Percentiles rank a stretch among this genome's conserved stretches.
Conservation (phyloP, 2,329 filamentous ascomycete genomes). For the Parascedosporium putredinis region DNA sequence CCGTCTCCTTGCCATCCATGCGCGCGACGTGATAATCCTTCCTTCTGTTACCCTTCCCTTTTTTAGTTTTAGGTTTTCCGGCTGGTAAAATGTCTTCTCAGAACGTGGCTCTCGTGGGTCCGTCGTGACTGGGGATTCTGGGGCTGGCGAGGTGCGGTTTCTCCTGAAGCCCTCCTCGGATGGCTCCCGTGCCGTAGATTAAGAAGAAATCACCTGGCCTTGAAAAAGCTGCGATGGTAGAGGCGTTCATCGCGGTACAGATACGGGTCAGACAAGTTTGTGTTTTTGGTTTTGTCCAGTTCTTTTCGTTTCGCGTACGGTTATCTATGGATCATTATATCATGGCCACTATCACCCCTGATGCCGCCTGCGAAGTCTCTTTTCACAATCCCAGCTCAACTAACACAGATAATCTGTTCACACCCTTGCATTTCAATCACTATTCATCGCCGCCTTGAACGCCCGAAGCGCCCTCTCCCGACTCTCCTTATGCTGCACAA, state of each 20-base stretch:
- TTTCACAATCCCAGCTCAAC: no score
- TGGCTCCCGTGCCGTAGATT: conserved; percentile 51
- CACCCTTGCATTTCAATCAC: no score
- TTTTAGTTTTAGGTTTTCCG: conserved; percentile 20
- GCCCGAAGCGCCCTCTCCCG: conserved; percentile 56
- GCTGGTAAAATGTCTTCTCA: conserved; percentile 49
- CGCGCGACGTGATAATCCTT: neutral
- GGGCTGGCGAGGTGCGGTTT: conserved; percentile 45
- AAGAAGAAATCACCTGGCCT: conserved; percentile 39
- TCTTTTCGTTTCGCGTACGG: no score
- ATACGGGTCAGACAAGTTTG: conserved; percentile 58
- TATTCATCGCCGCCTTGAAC: conserved; percentile 23
- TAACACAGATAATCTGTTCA: no score
- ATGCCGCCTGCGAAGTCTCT: no score
- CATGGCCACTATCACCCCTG: no score
- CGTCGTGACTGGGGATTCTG: conserved; percentile 41
- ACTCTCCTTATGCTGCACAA: conserved; percentile 63
- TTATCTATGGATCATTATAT: no score
- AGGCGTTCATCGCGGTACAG: conserved; percentile 50
- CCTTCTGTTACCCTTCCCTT: neutral
- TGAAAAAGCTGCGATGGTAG: conserved; percentile 50
- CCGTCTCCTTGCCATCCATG: neutral
- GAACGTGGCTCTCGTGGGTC: conserved; percentile 26
- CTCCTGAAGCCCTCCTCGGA: conserved; percentile 37
- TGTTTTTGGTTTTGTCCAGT: no score